Base-by-base conservation (phyloP, 2,329 filamentous ascomycete genomes). In the Fusarium denticulatum region DNA sequence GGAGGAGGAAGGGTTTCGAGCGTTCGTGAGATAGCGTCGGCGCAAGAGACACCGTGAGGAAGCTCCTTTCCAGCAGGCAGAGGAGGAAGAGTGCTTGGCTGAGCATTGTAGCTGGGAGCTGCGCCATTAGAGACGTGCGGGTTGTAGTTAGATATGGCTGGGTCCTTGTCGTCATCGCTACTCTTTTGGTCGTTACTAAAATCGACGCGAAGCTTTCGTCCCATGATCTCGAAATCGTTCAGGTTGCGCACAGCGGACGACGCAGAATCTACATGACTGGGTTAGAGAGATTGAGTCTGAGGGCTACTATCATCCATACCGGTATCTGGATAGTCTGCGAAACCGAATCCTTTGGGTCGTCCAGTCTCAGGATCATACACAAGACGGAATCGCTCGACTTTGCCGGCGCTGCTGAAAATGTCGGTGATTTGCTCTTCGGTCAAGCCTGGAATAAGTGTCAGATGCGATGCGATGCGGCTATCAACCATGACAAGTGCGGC, bases 281-380 rank as follows among this genome's bases (percentile, higher is more conserved):
- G 64, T 79, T 56, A 81, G 76, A 61, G 28, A 37, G 5, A 46
- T 32, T 30, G 26, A 18, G 26, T n/a, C 24, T 20, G 36, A 34
- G 22, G 10, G 45, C n/a, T 13, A 8, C 26, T 28, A 22, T 14
- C 24, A 49, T 67, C 82, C 40, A 40, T 88, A 89, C 97, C 96
- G 67, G 94, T 91, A 80, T 98, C 96, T 62, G 94, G 93, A 80
- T 97, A 99, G 81, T 98, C 96, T 79, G 95, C 94, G 79, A 98
- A 99, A 40, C 96, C 96, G 81, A 97, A 99, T 24, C 96, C 96
- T 83, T 98, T 98, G 2, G 96, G 95, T 64, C 94, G 91, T 46
- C 96, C 95, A 6, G 95, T 98, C 79, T 98, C 96, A 60, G 95
- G 93, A 85, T 98, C 97, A 83, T 97, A 97, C 73, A 98, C 96